phyloP scores from a whole-genome alignment of 2,329 filamentous ascomycete genomes.

The Monosporascus sp. region DNA sequence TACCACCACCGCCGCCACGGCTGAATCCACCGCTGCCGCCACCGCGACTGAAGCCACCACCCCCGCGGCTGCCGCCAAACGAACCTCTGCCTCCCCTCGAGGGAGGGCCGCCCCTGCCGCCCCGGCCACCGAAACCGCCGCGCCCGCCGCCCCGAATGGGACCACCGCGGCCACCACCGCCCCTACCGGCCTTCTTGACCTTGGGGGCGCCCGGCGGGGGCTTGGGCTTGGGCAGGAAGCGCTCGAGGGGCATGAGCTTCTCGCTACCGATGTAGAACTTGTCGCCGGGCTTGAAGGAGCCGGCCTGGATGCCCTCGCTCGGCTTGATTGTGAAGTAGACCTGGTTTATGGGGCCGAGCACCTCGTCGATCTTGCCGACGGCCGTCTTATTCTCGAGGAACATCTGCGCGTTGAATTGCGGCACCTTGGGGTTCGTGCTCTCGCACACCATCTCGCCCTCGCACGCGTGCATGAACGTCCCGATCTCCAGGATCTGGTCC shows the following conservation, averaged over 20 bases:
- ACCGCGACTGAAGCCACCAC: constrained; percentile 14
- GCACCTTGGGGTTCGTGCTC: constrained; percentile 90
- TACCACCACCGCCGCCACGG: constrained; percentile 52
- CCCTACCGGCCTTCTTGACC: constrained; percentile 63
- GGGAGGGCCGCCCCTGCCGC: constrained; percentile 48
- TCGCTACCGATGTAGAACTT: constrained; percentile 95
- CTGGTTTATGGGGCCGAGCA: constrained; percentile 94
- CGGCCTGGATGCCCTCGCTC: constrained; percentile 89
- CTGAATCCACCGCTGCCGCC: constrained; percentile 33
- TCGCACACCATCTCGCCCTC: constrained; percentile 98
- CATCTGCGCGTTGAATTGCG: constrained; percentile 98
- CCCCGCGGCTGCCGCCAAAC: constrained; percentile 27
- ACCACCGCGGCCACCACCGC: constrained; percentile 43
- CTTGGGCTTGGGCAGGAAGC: constrained; percentile 95
- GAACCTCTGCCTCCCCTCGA: constrained; percentile 34
- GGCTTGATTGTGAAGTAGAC: constrained; percentile 99
- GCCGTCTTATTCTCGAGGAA: constrained; percentile 97
- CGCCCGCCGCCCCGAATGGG: constrained; percentile 26
- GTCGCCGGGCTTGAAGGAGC: constrained; percentile 91
- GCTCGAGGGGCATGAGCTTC: constrained; percentile 90
- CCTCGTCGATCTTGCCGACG: constrained; percentile 96
- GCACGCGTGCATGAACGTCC: constrained; percentile 86
- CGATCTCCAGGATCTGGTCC: constrained; percentile 62
- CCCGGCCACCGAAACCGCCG: constrained; percentile 43
- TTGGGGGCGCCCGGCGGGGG: constrained; percentile 57